Base-by-base conservation (phyloP, 441 rosid species). In the Mallotus repandus region DNA sequence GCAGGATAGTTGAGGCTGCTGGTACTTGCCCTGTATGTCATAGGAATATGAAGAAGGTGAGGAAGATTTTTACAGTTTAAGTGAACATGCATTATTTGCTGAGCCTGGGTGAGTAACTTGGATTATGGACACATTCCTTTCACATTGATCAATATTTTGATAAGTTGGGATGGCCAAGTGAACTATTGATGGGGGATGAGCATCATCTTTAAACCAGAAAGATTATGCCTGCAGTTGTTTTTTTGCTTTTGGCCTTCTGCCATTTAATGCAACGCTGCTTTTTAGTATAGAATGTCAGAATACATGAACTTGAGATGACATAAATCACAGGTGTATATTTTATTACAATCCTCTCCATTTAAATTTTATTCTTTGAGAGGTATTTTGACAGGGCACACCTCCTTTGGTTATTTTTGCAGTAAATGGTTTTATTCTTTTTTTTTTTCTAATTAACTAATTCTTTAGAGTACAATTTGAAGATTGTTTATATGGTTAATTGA, bases 41-140 rank as follows among this genome's bases (percentile, higher is more conserved):
- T 22, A 83, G 91, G 82, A 86, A 82, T 66, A 93, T 95, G 87
- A 93, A 82, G 90, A 93, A 93, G 83, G 96, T 93, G 29, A 85
- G 94, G 87, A 91, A 84, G 89, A 92, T 95, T 81, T 95, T 91
- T 56, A 90, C 91, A 7, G 99, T 91, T 70, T 92, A 79, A 83
- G 78, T 48, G 21, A 66, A 35, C 45, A 4, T 11, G 14, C 9
- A 41, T 7, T 16, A 8, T 74, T 22, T 52, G 58, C 70, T 41
- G 35, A 58, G 60, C 73, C 69, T 54, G 50, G 63, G 65, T 41
- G 46, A 70, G 61, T 43, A 49, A 60, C 73, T 50, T 29, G 73
- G 70, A 50, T 35, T 35, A 56, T 54, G 18, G 25, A 22, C 61
- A 65, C 58, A n/a, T 45, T 48, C 49, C 61, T 67, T 66, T 46